These are phyloP conservation scores for Clonostachys rhizophaga DNA, from an alignment of 2,329 filamentous ascomycete species.

Conservation along the genomic window DNA sequence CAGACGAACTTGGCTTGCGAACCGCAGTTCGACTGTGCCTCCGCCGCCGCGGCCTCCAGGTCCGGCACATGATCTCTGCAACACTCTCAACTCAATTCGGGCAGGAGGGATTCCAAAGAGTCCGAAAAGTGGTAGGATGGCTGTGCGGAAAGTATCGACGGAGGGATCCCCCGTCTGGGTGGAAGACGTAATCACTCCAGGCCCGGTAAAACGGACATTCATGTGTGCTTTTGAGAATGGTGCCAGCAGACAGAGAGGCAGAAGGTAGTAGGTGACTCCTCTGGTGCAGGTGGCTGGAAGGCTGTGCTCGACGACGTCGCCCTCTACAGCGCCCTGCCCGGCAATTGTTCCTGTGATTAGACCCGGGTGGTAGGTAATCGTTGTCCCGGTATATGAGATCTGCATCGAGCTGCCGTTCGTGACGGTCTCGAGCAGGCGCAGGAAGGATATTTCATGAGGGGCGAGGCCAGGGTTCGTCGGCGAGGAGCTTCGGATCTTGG, in stretches of 20 bases:
- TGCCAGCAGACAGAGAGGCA: slow-evolving; percentile 83
- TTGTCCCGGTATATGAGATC: slow-evolving; percentile 94
- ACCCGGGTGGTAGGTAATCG: slow-evolving; percentile 85
- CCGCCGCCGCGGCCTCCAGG: slow-evolving; percentile 74
- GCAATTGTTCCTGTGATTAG: slow-evolving; percentile 82
- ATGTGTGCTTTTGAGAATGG: slow-evolving; percentile 90
- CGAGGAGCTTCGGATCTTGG: slow-evolving; percentile 85
- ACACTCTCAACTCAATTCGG: slow-evolving; percentile 79
- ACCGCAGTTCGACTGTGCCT: slow-evolving; percentile 88
- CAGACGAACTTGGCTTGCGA: slow-evolving; percentile 87
- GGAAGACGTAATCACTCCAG: slow-evolving; percentile 86
- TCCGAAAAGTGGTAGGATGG: slow-evolving; percentile 83
- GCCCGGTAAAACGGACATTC: slow-evolving; percentile 84
- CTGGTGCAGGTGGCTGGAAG: slow-evolving; percentile 72
- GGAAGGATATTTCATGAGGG: slow-evolving; percentile 89
- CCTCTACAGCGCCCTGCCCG: slow-evolving; percentile 64
- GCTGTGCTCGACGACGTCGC: slow-evolving; percentile 76
- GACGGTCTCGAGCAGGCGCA: slow-evolving; percentile 88
- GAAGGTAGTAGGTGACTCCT: slow-evolving; percentile 86
- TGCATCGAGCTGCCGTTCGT: slow-evolving; percentile 95
- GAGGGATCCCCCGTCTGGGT: slow-evolving; percentile 83
- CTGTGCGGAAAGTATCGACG: slow-evolving; percentile 89
- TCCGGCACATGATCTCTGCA: slow-evolving; percentile 75
- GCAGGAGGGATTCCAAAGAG: slow-evolving; percentile 79
- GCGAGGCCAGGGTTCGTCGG: slow-evolving; percentile 84